Evolutionary conservation across 495 filamentous ascomycete genomes (phyloP).

Genomic region (Neurospora sp.): DNA sequence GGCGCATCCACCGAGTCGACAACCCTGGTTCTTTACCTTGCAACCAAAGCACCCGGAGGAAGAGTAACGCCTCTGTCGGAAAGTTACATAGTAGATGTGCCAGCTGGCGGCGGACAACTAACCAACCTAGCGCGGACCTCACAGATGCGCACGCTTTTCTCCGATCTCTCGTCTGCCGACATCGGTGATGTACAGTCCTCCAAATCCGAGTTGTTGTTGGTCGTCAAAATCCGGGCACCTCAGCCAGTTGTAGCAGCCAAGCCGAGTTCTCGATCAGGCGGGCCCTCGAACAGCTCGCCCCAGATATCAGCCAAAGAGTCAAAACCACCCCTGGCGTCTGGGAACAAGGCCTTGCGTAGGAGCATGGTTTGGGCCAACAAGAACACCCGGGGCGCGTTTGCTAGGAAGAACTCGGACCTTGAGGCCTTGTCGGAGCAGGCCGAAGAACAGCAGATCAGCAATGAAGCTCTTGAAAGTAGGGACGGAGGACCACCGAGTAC

Average conservation of each 20-base stretch:
- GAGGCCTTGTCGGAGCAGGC: conserved; percentile 39
- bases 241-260: conserved; percentile 42
- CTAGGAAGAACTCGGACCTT: conserved; percentile 35
- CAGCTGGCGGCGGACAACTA: conserved; percentile 57
- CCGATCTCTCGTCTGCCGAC: conserved; percentile 70
- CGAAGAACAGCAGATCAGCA: conserved; percentile 25
- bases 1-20: conserved; percentile 62
- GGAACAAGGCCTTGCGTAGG: conserved; percentile 54
- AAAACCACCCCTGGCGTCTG: conserved; percentile 32
- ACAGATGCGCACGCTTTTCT: conserved; percentile 76
- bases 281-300: conserved; percentile 22
- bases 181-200: conserved; percentile 64
- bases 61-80: conserved; percentile 64
- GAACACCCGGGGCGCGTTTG: conserved; percentile 37
- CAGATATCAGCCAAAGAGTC: conserved; percentile 28
- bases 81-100: conserved; percentile 70
- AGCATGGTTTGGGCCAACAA: conserved; percentile 75
- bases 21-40: conserved; percentile 71
- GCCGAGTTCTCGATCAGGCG: conserved; percentile 36
- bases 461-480: conserved; percentile 25
- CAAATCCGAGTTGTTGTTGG: conserved; percentile 63
- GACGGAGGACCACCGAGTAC: conserved; percentile 44
- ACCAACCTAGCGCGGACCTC: conserved; percentile 45
- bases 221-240: conserved; percentile 67
- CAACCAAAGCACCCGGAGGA: conserved; percentile 52